Evolutionary conservation across 2,329 filamentous ascomycete species (phyloP).

Genomic region (Verticillium isaacii): DNA sequence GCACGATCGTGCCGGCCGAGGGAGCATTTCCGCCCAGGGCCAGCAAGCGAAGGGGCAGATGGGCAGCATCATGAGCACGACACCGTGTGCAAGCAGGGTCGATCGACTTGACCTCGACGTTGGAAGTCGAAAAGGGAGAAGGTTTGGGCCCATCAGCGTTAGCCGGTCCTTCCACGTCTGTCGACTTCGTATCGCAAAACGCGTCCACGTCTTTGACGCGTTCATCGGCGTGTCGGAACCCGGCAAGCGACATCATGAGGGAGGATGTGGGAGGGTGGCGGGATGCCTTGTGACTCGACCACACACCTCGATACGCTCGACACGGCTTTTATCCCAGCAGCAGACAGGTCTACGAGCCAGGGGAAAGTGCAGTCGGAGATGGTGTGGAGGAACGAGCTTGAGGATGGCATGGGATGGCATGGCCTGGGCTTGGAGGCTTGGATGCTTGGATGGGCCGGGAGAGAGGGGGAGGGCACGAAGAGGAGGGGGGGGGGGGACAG

Average conservation of each 20-base stretch:
- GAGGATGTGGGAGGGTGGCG: not conserved
- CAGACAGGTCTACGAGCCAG: not conserved
- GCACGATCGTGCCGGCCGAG: not conserved
- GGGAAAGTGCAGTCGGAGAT: not conserved
- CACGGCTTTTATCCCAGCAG: not conserved
- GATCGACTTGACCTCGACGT: not conserved
- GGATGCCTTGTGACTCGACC: not conserved
- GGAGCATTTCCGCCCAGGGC: not conserved
- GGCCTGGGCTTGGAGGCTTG: not conserved
- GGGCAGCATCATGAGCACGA: not conserved
- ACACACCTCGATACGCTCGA: not conserved
- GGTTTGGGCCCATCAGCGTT: not conserved
- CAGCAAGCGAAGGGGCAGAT: not conserved
- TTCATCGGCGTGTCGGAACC: not conserved
- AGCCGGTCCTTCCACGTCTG: not conserved
- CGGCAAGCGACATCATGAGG: not conserved
- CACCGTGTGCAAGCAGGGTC: not conserved
- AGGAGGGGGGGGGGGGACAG: not conserved
- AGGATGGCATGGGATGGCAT: not conserved
- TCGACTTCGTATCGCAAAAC: not conserved
- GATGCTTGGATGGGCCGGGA: not conserved
- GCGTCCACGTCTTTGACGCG: not conserved
- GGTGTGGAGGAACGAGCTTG: constrained; percentile 10
- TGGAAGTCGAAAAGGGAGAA: not conserved
- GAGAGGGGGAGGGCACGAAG: not conserved